Evolutionary conservation across 495 filamentous ascomycete species (phyloP).

Genomic region (Letharia lupina): DNA sequence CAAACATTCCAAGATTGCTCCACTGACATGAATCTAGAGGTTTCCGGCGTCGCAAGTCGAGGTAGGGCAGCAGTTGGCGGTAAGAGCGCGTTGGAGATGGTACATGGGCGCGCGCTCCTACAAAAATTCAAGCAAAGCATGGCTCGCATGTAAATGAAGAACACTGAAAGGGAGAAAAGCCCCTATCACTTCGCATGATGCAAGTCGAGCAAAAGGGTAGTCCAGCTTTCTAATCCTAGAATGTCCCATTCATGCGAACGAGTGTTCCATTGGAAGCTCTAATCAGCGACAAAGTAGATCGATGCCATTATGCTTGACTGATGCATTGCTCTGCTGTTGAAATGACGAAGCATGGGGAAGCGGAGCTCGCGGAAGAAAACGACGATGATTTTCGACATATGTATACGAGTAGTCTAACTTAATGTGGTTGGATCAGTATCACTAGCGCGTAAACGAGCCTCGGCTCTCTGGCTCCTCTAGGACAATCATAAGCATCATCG

Average conservation of each 20-base stretch:
- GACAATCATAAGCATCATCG: background rate
- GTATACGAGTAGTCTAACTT: background rate
- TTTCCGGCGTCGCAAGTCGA: background rate
- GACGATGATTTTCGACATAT: no score
- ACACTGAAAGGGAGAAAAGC: background rate
- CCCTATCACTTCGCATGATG: background rate
- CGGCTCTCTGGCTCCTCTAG: background rate
- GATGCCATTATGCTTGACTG: background rate
- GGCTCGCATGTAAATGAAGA: background rate
- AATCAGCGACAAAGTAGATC: background rate
- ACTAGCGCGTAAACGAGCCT: background rate
- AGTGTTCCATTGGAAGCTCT: background rate
- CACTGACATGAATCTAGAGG: background rate
- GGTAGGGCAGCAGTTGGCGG: background rate
- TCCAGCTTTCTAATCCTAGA: background rate
- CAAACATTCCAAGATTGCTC: background rate
- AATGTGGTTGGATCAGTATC: background rate
- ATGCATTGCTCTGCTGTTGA: background rate
- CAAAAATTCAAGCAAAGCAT: background rate
- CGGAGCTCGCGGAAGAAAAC: background rate
- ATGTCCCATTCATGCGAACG: background rate
- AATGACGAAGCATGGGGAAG: background rate
- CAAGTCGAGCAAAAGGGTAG: background rate
- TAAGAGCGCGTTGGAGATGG: background rate
- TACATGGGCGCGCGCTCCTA: background rate